Percentiles rank a stretch among this genome's conserved stretches.
Evolutionary conservation across 495 filamentous ascomycete genomes (phyloP).

Genomic region (Aspergillus nidulans): DNA sequence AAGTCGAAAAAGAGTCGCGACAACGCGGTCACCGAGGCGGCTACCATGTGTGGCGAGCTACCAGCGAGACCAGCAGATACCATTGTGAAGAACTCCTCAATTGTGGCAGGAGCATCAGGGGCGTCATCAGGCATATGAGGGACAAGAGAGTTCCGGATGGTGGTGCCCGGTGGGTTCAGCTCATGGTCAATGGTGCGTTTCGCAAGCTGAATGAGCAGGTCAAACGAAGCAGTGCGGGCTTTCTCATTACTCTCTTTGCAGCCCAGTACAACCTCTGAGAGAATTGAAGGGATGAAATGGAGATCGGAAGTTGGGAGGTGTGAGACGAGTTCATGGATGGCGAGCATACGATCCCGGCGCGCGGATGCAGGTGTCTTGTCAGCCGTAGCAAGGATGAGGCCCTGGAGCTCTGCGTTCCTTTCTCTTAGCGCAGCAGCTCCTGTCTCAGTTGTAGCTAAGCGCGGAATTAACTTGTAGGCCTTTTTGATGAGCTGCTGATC

Average conservation of each 20-base stretch:
- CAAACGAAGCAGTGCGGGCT: conserved; percentile 81
- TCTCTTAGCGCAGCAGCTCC: conserved; percentile 68
- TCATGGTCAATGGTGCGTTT: conserved; percentile 62
- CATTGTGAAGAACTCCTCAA: conserved; percentile 98
- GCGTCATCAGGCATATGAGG: conserved; percentile 77
- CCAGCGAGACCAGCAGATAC: conserved; percentile 91
- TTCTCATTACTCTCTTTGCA: conserved; percentile 97
- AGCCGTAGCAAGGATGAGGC: conserved; percentile 66
- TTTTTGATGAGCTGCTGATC: conserved; percentile 99
- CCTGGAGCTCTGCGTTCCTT: conserved; percentile 70
- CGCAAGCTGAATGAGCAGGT: conserved; percentile 84
- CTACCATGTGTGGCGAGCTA: conserved; percentile 89
- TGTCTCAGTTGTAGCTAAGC: conserved; percentile 71
- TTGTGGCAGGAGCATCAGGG: conserved; percentile 66
- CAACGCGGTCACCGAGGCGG: conserved; percentile 86
- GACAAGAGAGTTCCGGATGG: conserved; percentile 78
- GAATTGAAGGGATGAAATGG: conserved; percentile 85
- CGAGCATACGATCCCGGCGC: conserved; percentile 75
- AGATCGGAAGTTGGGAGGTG: conserved; percentile 70
- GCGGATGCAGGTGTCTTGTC: conserved; percentile 82
- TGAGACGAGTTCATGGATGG: conserved; percentile 72
- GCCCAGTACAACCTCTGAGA: conserved; percentile 89
- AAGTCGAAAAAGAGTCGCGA: conserved; percentile 91
- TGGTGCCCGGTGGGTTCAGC: conserved; percentile 56
- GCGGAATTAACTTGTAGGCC: conserved; percentile 93